Base-by-base conservation (phyloP, 1,139 yeast genomes). In the Taphrina sp. region DNA sequence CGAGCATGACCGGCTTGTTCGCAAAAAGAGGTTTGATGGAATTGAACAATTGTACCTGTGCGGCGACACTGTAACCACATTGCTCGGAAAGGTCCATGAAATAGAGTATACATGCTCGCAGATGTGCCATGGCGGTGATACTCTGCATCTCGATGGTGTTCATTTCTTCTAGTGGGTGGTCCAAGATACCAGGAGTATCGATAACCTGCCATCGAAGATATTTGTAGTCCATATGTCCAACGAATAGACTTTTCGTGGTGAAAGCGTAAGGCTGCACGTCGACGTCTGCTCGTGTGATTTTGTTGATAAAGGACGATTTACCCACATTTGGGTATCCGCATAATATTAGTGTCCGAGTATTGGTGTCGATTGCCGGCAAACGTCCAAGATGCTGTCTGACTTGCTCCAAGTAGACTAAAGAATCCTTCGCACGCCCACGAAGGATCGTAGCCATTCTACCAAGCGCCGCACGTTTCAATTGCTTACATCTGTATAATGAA, bases 301-400 rank as follows among this genome's bases (percentile, higher is more conserved):
- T 82, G 68, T 82, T 80, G 72, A 92, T 79, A 74, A 92, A 92
- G 20, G 96, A 88, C 12, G 98, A 92, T 74, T 92, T 92, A 74
- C 99, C 99, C 60, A 92, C 99, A 71, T 92, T 92, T 58, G 99
- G 99, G 74, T 92, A 92, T 61, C 99, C 99, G 76, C 98, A 94
- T 67, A 94, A 90, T 67, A 92, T 79, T 66, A 92, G 76, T 34
- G 99, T 94, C 76, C 99, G 85, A 58, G 99, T 94, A 72, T 92
- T 92, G 67, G 99, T 98, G 71, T 92, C 98, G 70, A 92, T 94
- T 65, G 94, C 82, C 60, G 99, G 99, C 65, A 92, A 77, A 80
- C 99, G 90, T 64, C 97, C 96, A 76, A 92, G 80, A 76, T 92
- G 99, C 75, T 92, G 99, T 75, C 99, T 85, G 60, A 92, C 99